These are phyloP conservation scores for Aegilops longissima DNA, from an alignment of 176 grass and related monocot genomes.

Conservation along the genomic window DNA sequence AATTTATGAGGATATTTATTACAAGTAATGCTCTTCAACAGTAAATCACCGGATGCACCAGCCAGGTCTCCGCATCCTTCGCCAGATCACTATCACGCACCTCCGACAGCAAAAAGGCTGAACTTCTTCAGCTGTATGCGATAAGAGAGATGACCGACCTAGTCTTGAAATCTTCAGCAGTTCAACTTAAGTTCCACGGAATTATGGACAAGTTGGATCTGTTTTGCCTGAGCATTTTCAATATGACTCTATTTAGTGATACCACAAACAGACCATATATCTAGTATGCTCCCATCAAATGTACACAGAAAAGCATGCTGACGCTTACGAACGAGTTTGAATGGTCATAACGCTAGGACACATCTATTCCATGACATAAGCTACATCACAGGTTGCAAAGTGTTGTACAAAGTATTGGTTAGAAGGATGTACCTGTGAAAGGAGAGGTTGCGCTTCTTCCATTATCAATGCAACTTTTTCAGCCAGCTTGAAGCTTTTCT, in stretches of 20 bases:
- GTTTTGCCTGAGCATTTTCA: neutral
- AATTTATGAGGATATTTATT: neutral
- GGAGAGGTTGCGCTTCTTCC: slow-evolving; percentile 86
- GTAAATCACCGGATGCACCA: slow-evolving; percentile 73
- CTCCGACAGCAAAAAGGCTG: slow-evolving; percentile 86
- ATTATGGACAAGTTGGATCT: too few species aligned
- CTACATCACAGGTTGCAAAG: neutral
- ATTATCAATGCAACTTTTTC: slow-evolving; percentile 91
- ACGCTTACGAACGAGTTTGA: neutral
- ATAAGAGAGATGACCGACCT: neutral
- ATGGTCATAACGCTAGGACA: neutral
- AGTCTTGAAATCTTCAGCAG: neutral
- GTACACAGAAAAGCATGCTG: neutral
- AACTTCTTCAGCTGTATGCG: slow-evolving; percentile 61
- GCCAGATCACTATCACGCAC: slow-evolving; percentile 64
- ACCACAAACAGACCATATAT: neutral
- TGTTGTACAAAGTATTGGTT: neutral
- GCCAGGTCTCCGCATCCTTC: slow-evolving; percentile 84
- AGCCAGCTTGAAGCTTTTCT: slow-evolving; percentile 71
- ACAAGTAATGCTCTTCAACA: slow-evolving; percentile 25
- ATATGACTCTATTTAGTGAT: neutral
- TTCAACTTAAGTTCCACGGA: neutral
- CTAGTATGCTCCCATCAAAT: neutral
- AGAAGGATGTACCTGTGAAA: slow-evolving; percentile 55
- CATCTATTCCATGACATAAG: neutral